Evolutionary conservation across 177 flowering plant species (phyloP), one percentile per base, ranked within the genome.

Genomic region (Telopea speciosissima): DNA sequence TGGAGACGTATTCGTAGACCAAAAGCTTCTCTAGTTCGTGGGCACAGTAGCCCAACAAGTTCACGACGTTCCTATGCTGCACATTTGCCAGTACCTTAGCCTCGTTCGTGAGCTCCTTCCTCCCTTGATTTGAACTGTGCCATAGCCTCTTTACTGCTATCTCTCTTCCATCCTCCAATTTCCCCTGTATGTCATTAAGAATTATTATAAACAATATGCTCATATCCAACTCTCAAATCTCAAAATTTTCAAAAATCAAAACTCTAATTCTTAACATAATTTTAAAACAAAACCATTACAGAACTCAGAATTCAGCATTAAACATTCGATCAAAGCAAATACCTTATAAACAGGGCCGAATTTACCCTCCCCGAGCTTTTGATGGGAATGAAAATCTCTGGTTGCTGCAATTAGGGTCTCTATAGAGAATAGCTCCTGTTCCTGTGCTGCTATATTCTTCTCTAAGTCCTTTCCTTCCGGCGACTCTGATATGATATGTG

Each of bases 291-390:
- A 42, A 66, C 10, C 28, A 28, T 28, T 28, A 28, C 58, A 36
- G 11, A 49, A 5, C 16, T 28, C 31, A 28, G 31, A 28, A 21
- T 6, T 16, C 19, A 16, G 59, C 17, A 14, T 58, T 58, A 6
- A 17, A 23, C 5, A 7, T 5, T 8, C 5, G 6, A 36, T 36
- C 6, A 5, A 28, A 0, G 8, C 1, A 52, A 16, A 63, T 69
- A 89, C 97, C 96, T 86, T 89, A 75, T 68, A 94, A 17, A 94
- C 99, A 11, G 99, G 96, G 5, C 97, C 99, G 67, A 94, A 94
- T 3, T 97, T 97, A 0, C 99, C 99, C 74, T 90, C 78, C 7
- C 99, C 99, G 56, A 94, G 96, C 86, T 88, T 89, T 68, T 84
- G 70, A 63, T 68, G 67, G 0, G 78, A 70, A 73, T 88, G 82